Base-by-base conservation (phyloP, 106 monocot genomes). In the Narthecium ossifragum region DNA sequence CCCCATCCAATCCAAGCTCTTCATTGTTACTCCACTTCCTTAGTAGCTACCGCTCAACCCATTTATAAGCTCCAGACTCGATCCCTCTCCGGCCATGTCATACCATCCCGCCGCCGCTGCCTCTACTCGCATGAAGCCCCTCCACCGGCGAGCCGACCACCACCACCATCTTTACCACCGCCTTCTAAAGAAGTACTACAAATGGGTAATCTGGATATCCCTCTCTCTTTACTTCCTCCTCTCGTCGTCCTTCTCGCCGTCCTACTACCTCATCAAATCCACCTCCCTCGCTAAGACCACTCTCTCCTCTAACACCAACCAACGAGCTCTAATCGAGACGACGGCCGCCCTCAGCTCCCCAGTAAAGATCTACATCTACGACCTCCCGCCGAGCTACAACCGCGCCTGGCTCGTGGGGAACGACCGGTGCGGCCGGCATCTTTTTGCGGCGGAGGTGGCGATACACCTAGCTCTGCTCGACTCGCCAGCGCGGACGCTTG, bases 391-490 rank as follows among this genome's bases (percentile, higher is more conserved):
- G 1, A n/a, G 54, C 23, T 86, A 61, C 72, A 86, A 86, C 66
- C 31, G 26, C 6, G 76, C 63, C 62, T 96, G 90, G 96, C 65
- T 84, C 15, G 23, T 68, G 11, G 6, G 51, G 46, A 69, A 90
- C 61, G 71, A 78, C 14, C 69, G 96, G 4, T 96, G 96, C 68
- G 54, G 64, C 11, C 31, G 70, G 65, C 96, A 96, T 49, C 73
- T 96, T 57, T 96, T 96, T 67, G 90, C 84, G 1, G 75, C 96
- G 14, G 96, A 96, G 66, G 96, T 96, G 27, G 96, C 96, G 24
- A 22, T 96, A 51, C 96, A 96, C 64, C 68, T 70, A 34, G 75
- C 90, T 3, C 78, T 96, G 2, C 71, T 90, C 25, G 20, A 25
- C 17, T 74, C 69, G 31, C 52, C 60, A 14, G 73, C 67, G 56